These are phyloP conservation scores for Ampelomyces quisqualis DNA, from an alignment of 2,329 filamentous ascomycete species.

Conservation along the genomic window DNA sequence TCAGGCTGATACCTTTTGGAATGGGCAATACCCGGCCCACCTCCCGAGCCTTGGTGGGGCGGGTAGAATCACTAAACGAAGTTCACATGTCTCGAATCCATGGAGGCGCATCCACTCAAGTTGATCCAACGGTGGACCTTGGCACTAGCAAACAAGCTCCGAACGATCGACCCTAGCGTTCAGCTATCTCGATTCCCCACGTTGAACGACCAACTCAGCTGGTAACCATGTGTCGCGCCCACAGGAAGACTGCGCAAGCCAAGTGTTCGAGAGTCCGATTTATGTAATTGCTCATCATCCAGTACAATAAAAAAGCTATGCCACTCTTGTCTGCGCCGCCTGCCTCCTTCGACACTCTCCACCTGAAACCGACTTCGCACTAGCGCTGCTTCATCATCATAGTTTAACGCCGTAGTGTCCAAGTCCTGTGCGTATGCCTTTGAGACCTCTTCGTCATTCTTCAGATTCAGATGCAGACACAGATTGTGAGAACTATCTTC, in stretches of 20 bases:
- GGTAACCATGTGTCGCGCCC: too few relatives aligned
- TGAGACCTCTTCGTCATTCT: too few relatives aligned
- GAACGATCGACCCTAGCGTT: constrained; percentile 13
- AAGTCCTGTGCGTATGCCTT: background rate
- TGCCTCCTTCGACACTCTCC: constrained; percentile 1
- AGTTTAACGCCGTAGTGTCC: background rate
- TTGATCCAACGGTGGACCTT: background rate
- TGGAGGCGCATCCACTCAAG: background rate
- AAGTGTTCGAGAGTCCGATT: background rate
- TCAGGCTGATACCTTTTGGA: too few relatives aligned
- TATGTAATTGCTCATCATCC: background rate
- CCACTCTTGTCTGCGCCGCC: background rate
- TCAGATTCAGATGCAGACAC: too few relatives aligned
- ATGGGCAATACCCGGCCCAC: too few relatives aligned
- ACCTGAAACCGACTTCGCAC: too few relatives aligned
- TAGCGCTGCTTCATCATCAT: constrained; percentile 25
- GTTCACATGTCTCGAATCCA: background rate
- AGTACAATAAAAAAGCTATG: background rate
- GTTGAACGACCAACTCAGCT: constrained; percentile 3
- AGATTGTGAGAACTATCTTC: too few relatives aligned
- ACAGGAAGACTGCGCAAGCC: background rate
- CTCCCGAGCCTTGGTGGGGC: too few relatives aligned
- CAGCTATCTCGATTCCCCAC: constrained; percentile 5
- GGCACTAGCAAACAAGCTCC: constrained; percentile 3
- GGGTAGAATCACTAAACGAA: too few relatives aligned